Percentiles rank a stretch among this genome's conserved stretches.
These are phyloP conservation scores for Phialophora macrospora DNA, from an alignment of 2,329 filamentous ascomycete species.

Conservation along the genomic window DNA sequence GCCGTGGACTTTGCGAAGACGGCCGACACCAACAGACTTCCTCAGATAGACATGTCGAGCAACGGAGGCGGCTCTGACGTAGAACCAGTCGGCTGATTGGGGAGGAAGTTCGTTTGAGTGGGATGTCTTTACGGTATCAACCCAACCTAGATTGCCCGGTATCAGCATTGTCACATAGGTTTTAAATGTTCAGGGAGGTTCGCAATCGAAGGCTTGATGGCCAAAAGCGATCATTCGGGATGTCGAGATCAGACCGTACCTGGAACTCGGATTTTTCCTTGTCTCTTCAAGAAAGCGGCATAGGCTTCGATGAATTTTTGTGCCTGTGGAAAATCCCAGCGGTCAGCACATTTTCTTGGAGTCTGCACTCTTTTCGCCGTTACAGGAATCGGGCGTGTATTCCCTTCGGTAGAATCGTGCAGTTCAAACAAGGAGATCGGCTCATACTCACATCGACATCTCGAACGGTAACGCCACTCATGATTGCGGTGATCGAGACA, in stretches of 20 bases:
- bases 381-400: neutral
- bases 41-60: constrained; percentile 98
- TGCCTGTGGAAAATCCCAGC: constrained; percentile 51
- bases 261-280: constrained; percentile 72
- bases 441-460: constrained; percentile 64
- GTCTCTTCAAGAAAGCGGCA: constrained; percentile 72
- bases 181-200: neutral
- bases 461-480: constrained; percentile 70
- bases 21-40: constrained; percentile 98
- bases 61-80: constrained; percentile 87
- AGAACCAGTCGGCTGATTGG: constrained; percentile 96
- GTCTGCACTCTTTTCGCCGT: neutral
- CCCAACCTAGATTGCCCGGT: constrained; percentile 71
- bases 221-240: neutral
- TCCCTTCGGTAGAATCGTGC: neutral
- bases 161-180: constrained; percentile 21
- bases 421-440: constrained; percentile 29
- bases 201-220: neutral
- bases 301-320: constrained; percentile 72
- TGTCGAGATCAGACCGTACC: constrained; percentile 54
- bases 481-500: constrained; percentile 56
- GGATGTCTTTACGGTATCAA: constrained; percentile 99
- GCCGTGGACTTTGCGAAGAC: constrained; percentile 95
- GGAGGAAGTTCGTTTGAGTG: constrained; percentile 96
- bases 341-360: neutral